Evolutionary conservation across 1,284 basidiomycete species (phyloP).

Genomic region (Ceratobasidium sp.): DNA sequence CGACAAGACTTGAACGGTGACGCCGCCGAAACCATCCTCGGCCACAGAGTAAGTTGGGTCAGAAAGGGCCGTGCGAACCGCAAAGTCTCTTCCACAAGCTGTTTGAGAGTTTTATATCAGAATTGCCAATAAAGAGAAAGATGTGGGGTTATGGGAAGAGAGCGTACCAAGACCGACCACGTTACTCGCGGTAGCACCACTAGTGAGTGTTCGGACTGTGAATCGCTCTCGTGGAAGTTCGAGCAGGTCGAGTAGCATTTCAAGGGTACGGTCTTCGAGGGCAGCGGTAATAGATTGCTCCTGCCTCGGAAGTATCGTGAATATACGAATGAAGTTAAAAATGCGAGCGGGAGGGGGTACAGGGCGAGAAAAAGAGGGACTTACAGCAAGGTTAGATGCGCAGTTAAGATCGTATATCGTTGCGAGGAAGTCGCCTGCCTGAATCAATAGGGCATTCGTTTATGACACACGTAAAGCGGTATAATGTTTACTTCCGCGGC

Average conservation of each 20-base stretch:
- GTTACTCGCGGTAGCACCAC: conserved; percentile 65
- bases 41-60: conserved; percentile 58
- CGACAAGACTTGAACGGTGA: conserved; percentile 60
- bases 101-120: background rate
- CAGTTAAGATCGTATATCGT: conserved; percentile 60
- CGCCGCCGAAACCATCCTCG: conserved; percentile 58
- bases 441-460: background rate
- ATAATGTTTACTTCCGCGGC: conserved; percentile 57
- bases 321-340: background rate
- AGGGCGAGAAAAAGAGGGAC: no score
- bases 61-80: conserved; percentile 53
- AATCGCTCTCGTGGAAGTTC: conserved; percentile 56
- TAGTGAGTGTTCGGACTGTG: conserved; percentile 62
- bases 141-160: background rate
- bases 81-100: conserved; percentile 59
- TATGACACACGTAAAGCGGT: background rate
- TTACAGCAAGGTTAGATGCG: conserved; percentile 19
- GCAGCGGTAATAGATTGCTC: conserved; percentile 59
- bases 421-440: conserved; percentile 53
- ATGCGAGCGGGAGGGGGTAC: no score
- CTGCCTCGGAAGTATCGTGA: conserved; percentile 42
- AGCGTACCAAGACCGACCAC: conserved; percentile 61
- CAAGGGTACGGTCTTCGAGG: conserved; percentile 60
- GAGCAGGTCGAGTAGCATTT: conserved; percentile 62
- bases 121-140: background rate